Evolutionary conservation across 108 stramenopile genomes (phyloP), one percentile per base, ranked within the genome.

Genomic region (Cyclotella atomus): DNA sequence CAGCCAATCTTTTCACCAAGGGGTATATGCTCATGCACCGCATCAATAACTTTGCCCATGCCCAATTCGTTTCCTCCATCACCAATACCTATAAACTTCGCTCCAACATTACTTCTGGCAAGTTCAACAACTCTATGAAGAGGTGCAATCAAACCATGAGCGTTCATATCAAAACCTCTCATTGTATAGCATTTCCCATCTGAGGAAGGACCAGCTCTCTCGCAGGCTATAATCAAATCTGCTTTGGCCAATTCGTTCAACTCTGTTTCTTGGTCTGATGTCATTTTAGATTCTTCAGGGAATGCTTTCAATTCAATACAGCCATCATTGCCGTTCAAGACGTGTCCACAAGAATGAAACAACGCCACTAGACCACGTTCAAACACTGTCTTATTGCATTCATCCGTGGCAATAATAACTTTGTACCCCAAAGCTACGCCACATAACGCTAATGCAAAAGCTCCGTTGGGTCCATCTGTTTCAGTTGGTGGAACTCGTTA

Each of bases 121-220:
- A 81, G 63, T 10, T 86, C 83, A 15, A 88, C 73, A 63, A 89
- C 77, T 44, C 59, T 65, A 76, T 95, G 85, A 16, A 95, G 59
- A 5, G 95, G 95, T 21, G 89, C 91, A 64, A 93, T 84, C 46
- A 93, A 61, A 17, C 77, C 77, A 25, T 72, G 69, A 12, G 63
- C 70, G 59, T 82, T 87, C 95, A 95, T 95, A 47, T 87, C 56
- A 34, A 87, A 87, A 16, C 88, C 91, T 25, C 89, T 56, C 95
- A 95, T 95, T 17, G 95, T 95, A 61, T 90, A 91, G 78, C 88
- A 95, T 17, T 65, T 71, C 10, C 91, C 91, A 72, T 95, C 95
- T 10, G 49, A 49, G 0, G 79, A 87, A 12, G 89, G 89, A 14
- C 95, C 95, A 21, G 95, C 87, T 43, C 95, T 66, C 77, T 95